Evolutionary conservation across 371 early-diverging fungal species (phyloP), one percentile per base, ranked within the genome.

Genomic region (Mortierella sp.): DNA sequence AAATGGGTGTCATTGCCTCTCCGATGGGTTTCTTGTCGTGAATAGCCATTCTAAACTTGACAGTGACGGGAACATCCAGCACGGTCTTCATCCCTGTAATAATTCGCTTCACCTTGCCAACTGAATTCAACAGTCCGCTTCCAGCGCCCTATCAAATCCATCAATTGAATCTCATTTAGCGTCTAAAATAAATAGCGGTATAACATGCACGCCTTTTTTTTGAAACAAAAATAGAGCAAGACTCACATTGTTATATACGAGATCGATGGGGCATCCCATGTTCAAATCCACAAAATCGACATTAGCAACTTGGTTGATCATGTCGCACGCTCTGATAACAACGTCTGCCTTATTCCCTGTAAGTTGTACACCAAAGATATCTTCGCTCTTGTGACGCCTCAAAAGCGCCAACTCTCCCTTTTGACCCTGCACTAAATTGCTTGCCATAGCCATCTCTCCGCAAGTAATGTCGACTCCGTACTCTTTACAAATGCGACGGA

Each of bases 401-500:
- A 95, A 81, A 64, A 97, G 86, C n/a, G 97, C 94, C 96, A 96
- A 93, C 78, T 97, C 97, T 12, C 90, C 83, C 66, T 91, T 88
- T 64, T 93, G 89, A 24, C 96, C 97, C 64, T 87, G 88, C 14
- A 96, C 74, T 20, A 96, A 78, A 72, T 94, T 93, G 45, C 78
- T 68, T 12, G 93, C 90, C 84, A 97, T 85, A 1, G 96, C 96
- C 98, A 98, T 98, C 85, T 98, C 99, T 70, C 96, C 96, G 78
- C 98, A 97, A 3, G 99, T 99, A 57, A 99, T 94, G 81, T 97
- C 98, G 1, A 94, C 98, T 40, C 99, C 99, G 75, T 90, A 96
- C 16, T 86, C 91, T 81, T 97, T 97, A 85, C 97, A 96, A 43
- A 98, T 85, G 28, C 98, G 91, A 12, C 99, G 89, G 90, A 98